A percentile compares a stretch with the other conserved stretches of the same genome.
These are phyloP conservation scores for Gliomastix tumulicola DNA, from an alignment of 2,329 filamentous ascomycete genomes.

Conservation along the genomic window DNA sequence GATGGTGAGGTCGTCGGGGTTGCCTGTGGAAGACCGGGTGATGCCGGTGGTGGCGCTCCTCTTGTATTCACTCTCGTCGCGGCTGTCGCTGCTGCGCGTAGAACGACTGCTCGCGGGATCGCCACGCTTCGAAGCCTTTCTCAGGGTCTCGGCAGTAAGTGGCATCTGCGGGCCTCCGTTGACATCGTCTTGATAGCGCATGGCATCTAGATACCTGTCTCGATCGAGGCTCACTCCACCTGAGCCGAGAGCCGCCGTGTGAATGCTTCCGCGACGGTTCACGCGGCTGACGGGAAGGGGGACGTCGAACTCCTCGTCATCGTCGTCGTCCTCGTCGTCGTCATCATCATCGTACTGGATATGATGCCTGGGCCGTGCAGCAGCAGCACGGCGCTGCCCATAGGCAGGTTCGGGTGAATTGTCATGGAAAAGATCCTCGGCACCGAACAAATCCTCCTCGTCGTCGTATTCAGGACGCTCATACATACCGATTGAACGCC, in stretches of 20 bases:
- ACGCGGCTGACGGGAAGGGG: slow-evolving; percentile 24
- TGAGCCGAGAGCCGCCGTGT: slow-evolving; percentile 24
- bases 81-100: slow-evolving; percentile 52
- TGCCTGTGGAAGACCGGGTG: slow-evolving; percentile 42
- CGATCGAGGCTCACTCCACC: slow-evolving; percentile 26
- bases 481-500: neutral
- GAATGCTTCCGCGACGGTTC: slow-evolving; percentile 31
- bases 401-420: slow-evolving; percentile 24
- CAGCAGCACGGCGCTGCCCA: slow-evolving; percentile 20
- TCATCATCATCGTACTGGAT: too few species aligned
- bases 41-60: slow-evolving; percentile 56
- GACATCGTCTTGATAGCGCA: slow-evolving; percentile 30
- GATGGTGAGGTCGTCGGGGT: slow-evolving; percentile 55
- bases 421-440: slow-evolving; percentile 29
- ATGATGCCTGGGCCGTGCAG: slow-evolving; percentile 25
- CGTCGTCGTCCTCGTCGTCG: slow-evolving; percentile 28
- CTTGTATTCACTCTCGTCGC: slow-evolving; percentile 56
- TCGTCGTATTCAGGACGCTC: too few species aligned
- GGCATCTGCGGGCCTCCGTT: slow-evolving; percentile 27
- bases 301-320: slow-evolving; percentile 28
- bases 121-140: slow-evolving; percentile 37
- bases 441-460: slow-evolving; percentile 28
- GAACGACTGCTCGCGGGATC: slow-evolving; percentile 46
- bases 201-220: slow-evolving; percentile 26
- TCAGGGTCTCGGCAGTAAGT: slow-evolving; percentile 50